Conservation (phyloP, 2,329 filamentous ascomycete genomes). For the Atkinsonella texensis region DNA sequence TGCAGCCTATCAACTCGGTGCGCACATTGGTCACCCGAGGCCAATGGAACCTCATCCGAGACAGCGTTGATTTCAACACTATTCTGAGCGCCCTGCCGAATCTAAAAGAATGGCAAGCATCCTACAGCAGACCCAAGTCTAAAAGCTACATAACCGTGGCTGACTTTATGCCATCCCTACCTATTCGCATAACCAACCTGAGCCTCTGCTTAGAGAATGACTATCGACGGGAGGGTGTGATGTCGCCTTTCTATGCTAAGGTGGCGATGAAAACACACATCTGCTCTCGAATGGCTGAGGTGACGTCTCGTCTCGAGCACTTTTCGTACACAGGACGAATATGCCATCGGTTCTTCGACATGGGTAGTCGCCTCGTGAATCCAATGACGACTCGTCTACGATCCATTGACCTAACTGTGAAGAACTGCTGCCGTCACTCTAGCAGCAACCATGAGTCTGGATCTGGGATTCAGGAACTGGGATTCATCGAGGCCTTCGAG, state of each 20-base stretch:
- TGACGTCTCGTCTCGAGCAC: slow-evolving; percentile 51
- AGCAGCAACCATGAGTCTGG: slow-evolving; percentile 48
- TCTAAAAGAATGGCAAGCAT: slow-evolving; percentile 50
- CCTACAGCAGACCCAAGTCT: slow-evolving; percentile 59
- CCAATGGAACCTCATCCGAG: slow-evolving; percentile 65
- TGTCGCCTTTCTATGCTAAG: slow-evolving; percentile 49
- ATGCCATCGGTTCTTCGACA: slow-evolving; percentile 56
- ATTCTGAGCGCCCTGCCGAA: slow-evolving; percentile 53
- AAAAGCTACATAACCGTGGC: slow-evolving; percentile 63
- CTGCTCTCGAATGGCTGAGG: slow-evolving; percentile 49
- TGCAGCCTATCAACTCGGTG: slow-evolving; percentile 34
- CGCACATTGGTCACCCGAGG: slow-evolving; percentile 60
- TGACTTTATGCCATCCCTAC: slow-evolving; percentile 45
- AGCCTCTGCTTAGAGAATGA: slow-evolving; percentile 62
- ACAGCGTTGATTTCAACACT: slow-evolving; percentile 47
- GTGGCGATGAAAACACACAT: slow-evolving; percentile 49
- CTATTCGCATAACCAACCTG: slow-evolving; percentile 46
- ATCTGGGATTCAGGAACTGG: slow-evolving; percentile 58
- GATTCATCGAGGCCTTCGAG: slow-evolving; percentile 62
- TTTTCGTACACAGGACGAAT: slow-evolving; percentile 62
- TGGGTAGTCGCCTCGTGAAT: slow-evolving; percentile 37
- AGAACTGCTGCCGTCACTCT: slow-evolving; percentile 56
- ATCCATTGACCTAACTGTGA: slow-evolving; percentile 59
- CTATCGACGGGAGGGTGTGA: slow-evolving; percentile 51
- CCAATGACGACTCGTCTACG: slow-evolving; percentile 41